Conservation (phyloP, 306 rosid genomes). For the Cicer pinnatifidum region DNA sequence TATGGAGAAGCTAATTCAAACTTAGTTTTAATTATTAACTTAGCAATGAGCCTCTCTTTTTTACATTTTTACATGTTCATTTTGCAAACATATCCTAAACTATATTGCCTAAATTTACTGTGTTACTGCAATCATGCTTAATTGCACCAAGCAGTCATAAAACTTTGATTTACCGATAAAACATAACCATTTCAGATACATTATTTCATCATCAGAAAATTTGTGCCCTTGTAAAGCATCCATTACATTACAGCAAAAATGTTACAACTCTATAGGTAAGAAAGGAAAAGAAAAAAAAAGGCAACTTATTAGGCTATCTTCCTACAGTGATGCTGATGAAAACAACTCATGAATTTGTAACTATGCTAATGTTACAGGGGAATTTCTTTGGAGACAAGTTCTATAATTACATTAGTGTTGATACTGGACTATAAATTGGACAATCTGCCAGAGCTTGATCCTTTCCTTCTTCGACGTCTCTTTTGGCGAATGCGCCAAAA, state of each 20-base stretch:
- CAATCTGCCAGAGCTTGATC: conserved; percentile 65
- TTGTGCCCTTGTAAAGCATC: conserved; percentile 43
- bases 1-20: no score
- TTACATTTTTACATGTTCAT: background rate
- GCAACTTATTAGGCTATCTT: conserved; percentile 45
- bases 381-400: conserved; percentile 30
- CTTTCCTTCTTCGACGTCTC: conserved; percentile 79
- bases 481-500: conserved; percentile 91
- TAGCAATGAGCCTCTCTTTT: no score
- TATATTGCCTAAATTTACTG: background rate
- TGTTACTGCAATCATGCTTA: background rate
- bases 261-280: conserved; percentile 39
- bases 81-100: background rate
- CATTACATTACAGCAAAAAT: conserved; percentile 40
- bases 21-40: no score
- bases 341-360: conserved; percentile 36
- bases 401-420: conserved; percentile 46
- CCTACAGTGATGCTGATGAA: conserved; percentile 41
- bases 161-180: background rate
- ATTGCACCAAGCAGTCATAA: background rate
- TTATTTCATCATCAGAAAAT: conserved; percentile 40
- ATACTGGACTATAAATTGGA: conserved; percentile 60
- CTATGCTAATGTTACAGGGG: conserved; percentile 53
- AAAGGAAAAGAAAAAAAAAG: conserved; percentile 1
- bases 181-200: conserved; percentile 31